These are phyloP conservation scores for Leccinum disarticulatum DNA, from an alignment of 768 basidiomycete genomes.

Conservation along the genomic window DNA sequence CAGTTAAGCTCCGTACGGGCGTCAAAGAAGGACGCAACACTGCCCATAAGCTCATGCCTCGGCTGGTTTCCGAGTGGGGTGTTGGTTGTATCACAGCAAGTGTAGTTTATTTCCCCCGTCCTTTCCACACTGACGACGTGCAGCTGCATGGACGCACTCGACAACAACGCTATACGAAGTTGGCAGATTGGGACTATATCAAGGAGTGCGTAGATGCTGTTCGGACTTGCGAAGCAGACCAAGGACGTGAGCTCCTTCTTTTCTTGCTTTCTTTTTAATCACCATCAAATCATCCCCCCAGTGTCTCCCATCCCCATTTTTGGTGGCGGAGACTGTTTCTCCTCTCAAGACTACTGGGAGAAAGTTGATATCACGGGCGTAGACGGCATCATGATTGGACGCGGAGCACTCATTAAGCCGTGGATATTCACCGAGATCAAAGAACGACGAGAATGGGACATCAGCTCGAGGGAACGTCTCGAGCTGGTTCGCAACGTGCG, in stretches of 20 bases:
- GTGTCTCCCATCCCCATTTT: constrained; percentile 91
- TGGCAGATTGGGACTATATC: constrained; percentile 96
- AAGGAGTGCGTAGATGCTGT: constrained; percentile 82
- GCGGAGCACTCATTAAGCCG: constrained; percentile 94
- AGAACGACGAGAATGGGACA: constrained; percentile 92
- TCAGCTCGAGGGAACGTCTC: constrained; percentile 79
- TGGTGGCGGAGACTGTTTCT: constrained; percentile 95
- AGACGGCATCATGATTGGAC: constrained; percentile 93
- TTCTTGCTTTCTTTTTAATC: background rate
- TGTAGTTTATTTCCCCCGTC: background rate
- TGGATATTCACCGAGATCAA: constrained; percentile 97
- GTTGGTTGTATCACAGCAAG: constrained; percentile 45
- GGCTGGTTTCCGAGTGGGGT: constrained; percentile 55
- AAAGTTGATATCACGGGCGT: constrained; percentile 79
- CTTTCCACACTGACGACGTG: background rate
- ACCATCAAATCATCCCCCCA: constrained; percentile 25
- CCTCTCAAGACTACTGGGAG: constrained; percentile 78
- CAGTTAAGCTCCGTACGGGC: constrained; percentile 89
- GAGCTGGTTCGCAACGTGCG: constrained; percentile 74
- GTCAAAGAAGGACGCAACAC: constrained; percentile 86
- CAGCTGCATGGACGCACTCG: constrained; percentile 95
- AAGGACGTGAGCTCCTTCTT: constrained; percentile 56
- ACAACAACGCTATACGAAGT: constrained; percentile 89
- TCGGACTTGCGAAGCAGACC: constrained; percentile 65
- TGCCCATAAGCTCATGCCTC: constrained; percentile 88